Evolutionary conservation across 768 basidiomycete genomes (phyloP), one percentile per base, ranked within the genome.

Genomic region (Xerocomus spinulosus): DNA sequence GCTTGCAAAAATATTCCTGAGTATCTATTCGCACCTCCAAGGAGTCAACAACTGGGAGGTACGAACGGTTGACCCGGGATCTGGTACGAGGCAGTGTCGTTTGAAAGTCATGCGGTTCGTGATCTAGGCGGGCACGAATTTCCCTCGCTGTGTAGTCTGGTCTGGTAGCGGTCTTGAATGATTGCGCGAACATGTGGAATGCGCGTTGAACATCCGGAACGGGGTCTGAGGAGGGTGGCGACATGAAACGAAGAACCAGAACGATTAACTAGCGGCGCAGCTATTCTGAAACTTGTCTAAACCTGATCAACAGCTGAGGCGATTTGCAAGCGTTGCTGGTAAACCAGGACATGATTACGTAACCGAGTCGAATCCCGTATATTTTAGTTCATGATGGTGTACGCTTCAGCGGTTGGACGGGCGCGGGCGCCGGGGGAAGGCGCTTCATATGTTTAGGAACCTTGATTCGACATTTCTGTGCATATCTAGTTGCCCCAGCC

Each of bases 141-240:
- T 25, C 62, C 59, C 53, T 57, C 60, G 50, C 53, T 44, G 55
- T 51, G 54, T 48, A 60, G 60, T 46, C 49, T 50, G 40, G 63
- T 60, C 55, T 42, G 55, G 52, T 48, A 49, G 60, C n/a, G n/a
- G n/a, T n/a, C n/a, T n/a, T 55, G 53, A 46, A 47, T 61, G 48
- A 44, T 64, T 56, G 62, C 53, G 52, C 45, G 59, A 55, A 64
- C 63, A 66, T 68, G 64, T 64, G 64, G 64, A 56, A 41, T 58
- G 55, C 56, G 64, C 66, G 47, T 66, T 64, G 64, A 53, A 57
- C 55, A 45, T 51, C 55, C 46, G 48, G 51, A 63, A 50, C 52
- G 57, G 59, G 64, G 61, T 59, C 52, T 55, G 51, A 56, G 46
- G 55, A 50, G 45, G 52, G 48, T 66, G 59, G 53, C 36, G 48